Percentiles rank a stretch among this genome's conserved stretches.
phyloP scores from a whole-genome alignment of 1,284 basidiomycete genomes.

The Rhodotorula glutinis region DNA sequence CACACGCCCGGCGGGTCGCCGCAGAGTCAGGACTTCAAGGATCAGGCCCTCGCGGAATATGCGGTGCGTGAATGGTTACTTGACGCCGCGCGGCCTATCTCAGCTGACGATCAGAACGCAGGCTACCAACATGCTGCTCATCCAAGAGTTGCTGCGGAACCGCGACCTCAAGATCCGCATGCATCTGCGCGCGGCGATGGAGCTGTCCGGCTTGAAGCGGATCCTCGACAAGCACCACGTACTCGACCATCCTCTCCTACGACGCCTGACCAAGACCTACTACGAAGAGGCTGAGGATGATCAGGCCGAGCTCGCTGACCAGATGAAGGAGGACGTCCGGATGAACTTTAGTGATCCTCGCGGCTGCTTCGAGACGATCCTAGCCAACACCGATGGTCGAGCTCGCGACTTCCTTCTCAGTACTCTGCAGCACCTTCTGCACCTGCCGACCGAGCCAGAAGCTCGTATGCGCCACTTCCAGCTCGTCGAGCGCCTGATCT shows the following conservation, averaged over 20 bases:
- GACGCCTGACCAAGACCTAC: slow-evolving; percentile 66
- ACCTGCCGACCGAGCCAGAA: slow-evolving; percentile 84
- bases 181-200: slow-evolving; percentile 83
- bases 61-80: slow-evolving; percentile 61
- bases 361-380: slow-evolving; percentile 81
- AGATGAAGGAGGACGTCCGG: slow-evolving; percentile 71
- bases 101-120: slow-evolving; percentile 16
- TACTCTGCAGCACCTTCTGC: slow-evolving; percentile 84
- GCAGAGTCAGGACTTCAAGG: slow-evolving; percentile 47
- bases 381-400: slow-evolving; percentile 67
- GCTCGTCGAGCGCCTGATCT: slow-evolving; percentile 87
- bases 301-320: slow-evolving; percentile 70
- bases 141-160: slow-evolving; percentile 60
- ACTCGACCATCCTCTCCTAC: slow-evolving; percentile 64
- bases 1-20: slow-evolving; percentile 26
- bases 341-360: slow-evolving; percentile 74
- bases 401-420: slow-evolving; percentile 85
- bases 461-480: slow-evolving; percentile 83
- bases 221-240: slow-evolving; percentile 69
- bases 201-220: slow-evolving; percentile 72
- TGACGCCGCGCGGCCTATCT: slow-evolving; percentile 11
- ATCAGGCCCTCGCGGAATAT: slow-evolving; percentile 73
- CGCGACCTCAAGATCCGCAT: slow-evolving; percentile 77
- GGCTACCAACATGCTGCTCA: slow-evolving; percentile 68
- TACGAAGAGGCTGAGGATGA: slow-evolving; percentile 71